Base-by-base conservation (phyloP, 2,329 filamentous ascomycete species). In the Atkinsonella hypoxylon region DNA sequence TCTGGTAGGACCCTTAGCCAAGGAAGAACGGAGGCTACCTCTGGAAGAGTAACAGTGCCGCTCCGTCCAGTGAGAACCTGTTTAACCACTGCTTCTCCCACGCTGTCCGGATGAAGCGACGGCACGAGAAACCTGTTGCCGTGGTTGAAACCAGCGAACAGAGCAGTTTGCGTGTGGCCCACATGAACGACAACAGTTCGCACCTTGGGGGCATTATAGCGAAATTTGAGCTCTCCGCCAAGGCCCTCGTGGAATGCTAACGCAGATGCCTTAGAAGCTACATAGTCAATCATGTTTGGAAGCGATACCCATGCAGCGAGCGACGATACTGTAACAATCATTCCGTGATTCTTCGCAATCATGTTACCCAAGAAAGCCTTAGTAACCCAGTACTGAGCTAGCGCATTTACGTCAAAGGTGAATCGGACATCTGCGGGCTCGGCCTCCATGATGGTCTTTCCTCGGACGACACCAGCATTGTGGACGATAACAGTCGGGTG, bases 401-500 rank as follows among this genome's bases (percentile, higher is more conserved):
- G 63, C 0, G 80, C 71, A 66, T 89, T 89, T 58, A 89, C 81
- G 53, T 82, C 80, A 63, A 88, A 87, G 48, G 82, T 85, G 58
- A 82, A 77, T 38, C 77, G 76, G 55, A 85, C 72, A 56, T 82
- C 77, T 18, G 69, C 70, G 48, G 82, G 77, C 1, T 73, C 73
- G 20, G 73, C 64, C 30, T 76, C 72, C 45, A 88, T 72, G 55
- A 89, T 74, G 5, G 73, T 75, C 56, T 79, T 78, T 53, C 81
- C 81, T 51, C 74, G 74, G 15, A 72, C 77, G 30, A 84, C 74
- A 53, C 83, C 83, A 9, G 84, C 83, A 60, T 87, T 87, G 69
- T 86, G 85, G 68, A 87, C 82, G 4, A 89, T 70, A 54, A 89
- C 70, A 0, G 83, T 87, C 0, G 84, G 85, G 46, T 77, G 60